Evolutionary conservation across 2,329 filamentous ascomycete species (phyloP).

Genomic region (Endoconidiophora polonica): DNA sequence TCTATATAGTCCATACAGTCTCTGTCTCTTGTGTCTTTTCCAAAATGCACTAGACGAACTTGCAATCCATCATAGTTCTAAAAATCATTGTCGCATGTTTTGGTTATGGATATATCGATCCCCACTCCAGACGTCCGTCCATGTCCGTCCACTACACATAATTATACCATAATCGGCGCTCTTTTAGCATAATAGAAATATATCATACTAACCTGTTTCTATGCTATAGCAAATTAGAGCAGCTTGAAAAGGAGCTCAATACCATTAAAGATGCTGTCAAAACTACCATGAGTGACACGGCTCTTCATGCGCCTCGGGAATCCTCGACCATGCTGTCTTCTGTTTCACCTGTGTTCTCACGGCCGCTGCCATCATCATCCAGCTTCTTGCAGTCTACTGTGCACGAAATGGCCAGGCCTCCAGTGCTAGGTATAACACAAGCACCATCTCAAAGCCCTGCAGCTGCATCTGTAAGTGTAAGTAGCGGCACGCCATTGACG

Average conservation of each 20-base stretch:
- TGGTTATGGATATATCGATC: too few species aligned
- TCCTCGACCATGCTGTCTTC: background rate
- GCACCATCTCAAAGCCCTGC: background rate
- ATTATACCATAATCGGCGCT: background rate
- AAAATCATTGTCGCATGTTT: too few species aligned
- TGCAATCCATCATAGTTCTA: background rate
- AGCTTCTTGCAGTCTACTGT: background rate
- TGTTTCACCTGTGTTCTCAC: background rate
- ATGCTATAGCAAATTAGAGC: conserved; percentile 32
- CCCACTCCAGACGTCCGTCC: too few species aligned
- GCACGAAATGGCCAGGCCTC: background rate
- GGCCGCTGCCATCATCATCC: background rate
- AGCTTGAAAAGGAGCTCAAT: conserved; percentile 36
- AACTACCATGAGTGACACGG: conserved; percentile 12
- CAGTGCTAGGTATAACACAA: background rate
- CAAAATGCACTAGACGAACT: background rate
- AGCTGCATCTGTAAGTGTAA: background rate
- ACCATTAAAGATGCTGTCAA: conserved; percentile 36
- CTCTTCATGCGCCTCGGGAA: background rate
- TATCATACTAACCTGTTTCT: background rate
- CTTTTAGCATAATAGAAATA: too few species aligned
- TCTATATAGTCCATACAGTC: too few species aligned
- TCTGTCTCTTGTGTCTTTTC: too few species aligned
- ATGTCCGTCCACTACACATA: background rate
- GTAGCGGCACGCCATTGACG: background rate